Base-by-base conservation (phyloP, 768 basidiomycete genomes). In the Leccinum uliginosum region DNA sequence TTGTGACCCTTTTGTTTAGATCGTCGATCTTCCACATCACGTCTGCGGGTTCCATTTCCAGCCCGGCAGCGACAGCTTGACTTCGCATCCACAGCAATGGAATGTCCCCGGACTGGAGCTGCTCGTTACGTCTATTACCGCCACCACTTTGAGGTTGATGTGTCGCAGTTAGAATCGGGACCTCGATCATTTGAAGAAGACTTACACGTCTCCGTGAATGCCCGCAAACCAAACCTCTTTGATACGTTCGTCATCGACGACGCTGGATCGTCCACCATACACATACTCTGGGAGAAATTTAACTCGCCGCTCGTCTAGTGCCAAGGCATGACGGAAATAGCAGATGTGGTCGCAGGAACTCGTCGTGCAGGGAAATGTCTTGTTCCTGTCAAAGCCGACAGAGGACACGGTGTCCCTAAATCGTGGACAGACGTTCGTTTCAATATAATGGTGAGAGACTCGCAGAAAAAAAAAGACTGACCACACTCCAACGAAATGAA, bases 331-430 rank as follows among this genome's bases (percentile, higher is more conserved):
- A 7, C 78, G 73, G 54, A 80, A 79, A 46, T 68, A 71, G 43
- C 75, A 76, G 8, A 79, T 66, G 50, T 76, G 72, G 32, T 71
- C 61, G 51, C 61, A 65, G 2, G 65, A 63, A 8, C 56, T 57
- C 17, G 65, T 67, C 7, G 75, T 74, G 21, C 56, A 59, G 6
- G 78, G 76, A 7, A 77, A 55, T 21, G 57, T 66, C 12, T 58
- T 67, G 12, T 55, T 60, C 43, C 76, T 62, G 3, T 69, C 38
- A 3, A 78, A 11, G 6, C 79, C 76, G 44, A 80, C 69, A 0
- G 78, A 77, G 3, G 79, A 79, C 4, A 80, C 79, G 0, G 78
- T 78, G 30, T 80, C 79, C 78, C 78, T 80, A 4, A 3, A 29
- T 29, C 10, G 17, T 11, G 15, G 5, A 17, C 21, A 15, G 48